Base-by-base conservation (phyloP, 2,329 filamentous ascomycete species). In the Microdochium bolleyi region DNA sequence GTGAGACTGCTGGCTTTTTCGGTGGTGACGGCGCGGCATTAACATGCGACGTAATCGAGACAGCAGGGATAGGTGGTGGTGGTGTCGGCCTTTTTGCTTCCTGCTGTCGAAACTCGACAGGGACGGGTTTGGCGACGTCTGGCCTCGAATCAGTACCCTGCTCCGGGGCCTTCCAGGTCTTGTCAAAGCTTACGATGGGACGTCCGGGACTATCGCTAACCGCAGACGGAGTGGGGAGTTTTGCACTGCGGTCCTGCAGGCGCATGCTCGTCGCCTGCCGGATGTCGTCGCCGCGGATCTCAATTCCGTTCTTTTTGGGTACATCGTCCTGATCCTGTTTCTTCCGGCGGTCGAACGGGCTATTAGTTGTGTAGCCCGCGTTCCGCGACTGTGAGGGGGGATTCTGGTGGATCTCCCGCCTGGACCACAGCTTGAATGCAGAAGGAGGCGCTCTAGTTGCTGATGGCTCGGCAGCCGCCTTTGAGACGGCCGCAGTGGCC, bases 181-280 rank as follows among this genome's bases (percentile, higher is more conserved):
- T 82, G 72, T 95, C 82, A 78, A 97, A 97, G 79, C 92, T 97
- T 78, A 97, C 92, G 76, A 97, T 97, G 57, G 92, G 92, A 66
- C 92, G 84, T 62, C 90, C 90, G 62, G 88, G 87, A 65, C 81
- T 88, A 73, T 96, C 88, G 73, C 91, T 96, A 70, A 97, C 92
- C 64, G 89, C 86, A 52, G 88, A 89, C 58, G 92, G 92, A 64
- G 87, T 92, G 25, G 92, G 92, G 56, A 97, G 77, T 66, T 89
- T 95, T 53, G 84, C 72, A 70, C 91, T 96, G 64, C 92, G 85
- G 69, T 96, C 90, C 67, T 84, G 91, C 58, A 94, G 75, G 66
- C 78, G 87, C 82, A 95, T 95, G 71, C 88, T 94, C 8, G 92
- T 97, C 52, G 92, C 92, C 59, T 88, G 83, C 55, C 89, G 84